phyloP scores from a whole-genome alignment of 108 stramenopile genomes.

The Chaetoceros tenuissimus region DNA sequence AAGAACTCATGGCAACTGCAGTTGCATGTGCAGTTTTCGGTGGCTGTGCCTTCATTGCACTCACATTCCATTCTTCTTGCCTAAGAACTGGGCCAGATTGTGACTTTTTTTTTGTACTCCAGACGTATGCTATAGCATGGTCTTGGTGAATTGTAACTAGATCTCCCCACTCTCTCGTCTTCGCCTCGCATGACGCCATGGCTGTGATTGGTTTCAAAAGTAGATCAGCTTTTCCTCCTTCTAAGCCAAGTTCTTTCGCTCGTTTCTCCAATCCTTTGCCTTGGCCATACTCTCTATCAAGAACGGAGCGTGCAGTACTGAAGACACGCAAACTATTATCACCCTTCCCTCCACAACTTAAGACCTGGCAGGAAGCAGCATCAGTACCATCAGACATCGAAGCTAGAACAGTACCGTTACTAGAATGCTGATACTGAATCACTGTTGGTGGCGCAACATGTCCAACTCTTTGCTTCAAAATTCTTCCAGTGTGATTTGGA shows the following conservation, averaged over 20 bases:
- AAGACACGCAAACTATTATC: constrained; percentile 73
- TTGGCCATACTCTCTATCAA: constrained; percentile 84
- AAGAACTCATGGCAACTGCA: constrained; percentile 62
- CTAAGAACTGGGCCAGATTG: constrained; percentile 74
- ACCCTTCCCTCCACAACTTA: constrained; percentile 44
- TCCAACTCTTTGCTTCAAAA: constrained; percentile 62
- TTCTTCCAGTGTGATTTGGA: constrained; percentile 71
- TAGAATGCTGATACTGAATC: constrained; percentile 69
- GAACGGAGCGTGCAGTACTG: constrained; percentile 65
- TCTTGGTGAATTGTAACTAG: constrained; percentile 80
- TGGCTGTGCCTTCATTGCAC: constrained; percentile 70
- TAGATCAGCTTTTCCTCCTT: constrained; percentile 43
- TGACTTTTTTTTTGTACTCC: constrained; percentile 63
- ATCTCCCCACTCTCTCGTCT: constrained; percentile 79
- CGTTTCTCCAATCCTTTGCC: constrained; percentile 67
- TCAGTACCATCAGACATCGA: constrained; percentile 72
- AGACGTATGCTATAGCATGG: constrained; percentile 84
- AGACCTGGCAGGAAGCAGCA: constrained; percentile 69
- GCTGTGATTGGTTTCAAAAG: constrained; percentile 60
- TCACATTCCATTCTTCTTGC: constrained; percentile 75
- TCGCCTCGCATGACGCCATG: constrained; percentile 52
- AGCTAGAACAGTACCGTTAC: constrained; percentile 43
- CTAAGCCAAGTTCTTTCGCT: constrained; percentile 54
- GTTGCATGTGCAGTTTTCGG: constrained; percentile 59
- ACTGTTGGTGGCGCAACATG: constrained; percentile 59